phyloP scores from a whole-genome alignment of 169 alveolate genomes.

The Miamiensis avidus region DNA sequence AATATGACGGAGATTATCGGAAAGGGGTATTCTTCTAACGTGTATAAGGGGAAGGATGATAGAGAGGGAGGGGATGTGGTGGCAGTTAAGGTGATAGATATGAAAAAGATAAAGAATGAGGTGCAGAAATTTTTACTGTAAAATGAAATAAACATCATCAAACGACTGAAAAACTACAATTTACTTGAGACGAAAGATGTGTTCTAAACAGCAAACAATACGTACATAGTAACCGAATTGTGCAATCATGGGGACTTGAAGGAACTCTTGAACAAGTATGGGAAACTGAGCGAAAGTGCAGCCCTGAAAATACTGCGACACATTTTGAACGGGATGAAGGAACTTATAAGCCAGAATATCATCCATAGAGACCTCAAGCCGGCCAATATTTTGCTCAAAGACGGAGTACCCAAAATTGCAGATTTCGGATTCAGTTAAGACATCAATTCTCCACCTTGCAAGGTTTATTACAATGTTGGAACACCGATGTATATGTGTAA shows the following conservation, averaged over 20 bases:
- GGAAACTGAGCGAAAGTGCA: slow-evolving; percentile 30
- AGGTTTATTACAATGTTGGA: slow-evolving; percentile 41
- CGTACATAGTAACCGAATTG: slow-evolving; percentile 42
- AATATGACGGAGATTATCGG: slow-evolving; percentile 39
- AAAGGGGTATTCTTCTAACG: slow-evolving; percentile 43
- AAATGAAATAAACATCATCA: slow-evolving; percentile 37
- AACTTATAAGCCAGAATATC: slow-evolving; percentile 20
- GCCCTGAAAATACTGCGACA: slow-evolving; percentile 34
- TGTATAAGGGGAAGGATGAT: slow-evolving; percentile 46
- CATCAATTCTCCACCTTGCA: slow-evolving; percentile 28
- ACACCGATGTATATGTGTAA: slow-evolving; percentile 44
- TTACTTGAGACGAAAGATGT: slow-evolving; percentile 34
- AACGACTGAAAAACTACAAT: slow-evolving; percentile 20
- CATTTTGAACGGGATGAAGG: slow-evolving; percentile 33
- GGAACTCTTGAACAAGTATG: slow-evolving; percentile 32
- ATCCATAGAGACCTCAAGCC: slow-evolving; percentile 51
- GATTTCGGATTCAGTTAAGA: slow-evolving; percentile 46
- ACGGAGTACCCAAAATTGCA: slow-evolving; percentile 47
- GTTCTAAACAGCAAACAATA: slow-evolving; percentile 36
- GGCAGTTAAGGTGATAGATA: slow-evolving; percentile 50
- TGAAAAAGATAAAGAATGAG: slow-evolving; percentile 41
- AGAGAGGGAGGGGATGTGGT: slow-evolving; percentile 30
- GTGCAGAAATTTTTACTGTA: slow-evolving; percentile 23
- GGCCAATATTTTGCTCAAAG: slow-evolving; percentile 31
- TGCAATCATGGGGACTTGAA: slow-evolving; percentile 46